phyloP scores from a whole-genome alignment of 805 yeast species.

The Hanseniaspora opuntiae region DNA sequence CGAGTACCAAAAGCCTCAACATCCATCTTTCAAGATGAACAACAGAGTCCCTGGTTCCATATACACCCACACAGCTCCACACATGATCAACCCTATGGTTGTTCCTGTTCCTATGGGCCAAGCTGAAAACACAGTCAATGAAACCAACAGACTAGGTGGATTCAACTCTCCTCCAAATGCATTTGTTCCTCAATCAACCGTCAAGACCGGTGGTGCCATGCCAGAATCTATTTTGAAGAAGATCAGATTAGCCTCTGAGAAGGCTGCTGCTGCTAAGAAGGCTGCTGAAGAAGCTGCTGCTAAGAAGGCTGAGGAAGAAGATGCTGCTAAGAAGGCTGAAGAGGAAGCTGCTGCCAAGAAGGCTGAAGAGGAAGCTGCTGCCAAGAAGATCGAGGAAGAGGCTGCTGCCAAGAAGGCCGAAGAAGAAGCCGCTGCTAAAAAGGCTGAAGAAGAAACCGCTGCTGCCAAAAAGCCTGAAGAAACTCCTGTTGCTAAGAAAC shows the following conservation, averaged over 20 bases:
- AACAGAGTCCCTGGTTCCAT: neutral
- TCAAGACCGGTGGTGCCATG: conserved; percentile 7
- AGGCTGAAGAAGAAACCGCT: neutral
- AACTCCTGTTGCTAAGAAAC: no score
- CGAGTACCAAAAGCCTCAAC: neutral
- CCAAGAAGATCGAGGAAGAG: neutral
- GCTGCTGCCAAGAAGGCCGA: conserved; percentile 6
- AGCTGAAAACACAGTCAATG: conserved; percentile 18
- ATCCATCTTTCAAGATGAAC: neutral
- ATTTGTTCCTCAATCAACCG: conserved; percentile 4
- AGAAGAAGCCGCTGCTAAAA: neutral
- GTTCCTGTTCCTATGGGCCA: conserved; percentile 26
- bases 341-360: conserved; percentile 11
- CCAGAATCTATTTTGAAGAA: neutral
- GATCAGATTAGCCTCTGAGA: neutral
- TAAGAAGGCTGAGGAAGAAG: conserved; percentile 13
- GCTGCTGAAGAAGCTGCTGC: conserved; percentile 13
- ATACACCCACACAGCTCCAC: neutral
- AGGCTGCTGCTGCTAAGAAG: conserved; percentile 13
- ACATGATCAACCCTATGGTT: conserved; percentile 14
- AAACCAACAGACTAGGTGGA: conserved; percentile 14
- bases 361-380: neutral
- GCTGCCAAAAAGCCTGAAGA: no score
- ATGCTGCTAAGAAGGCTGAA: conserved; percentile 10
- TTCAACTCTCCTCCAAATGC: conserved; percentile 5